phyloP scores from a whole-genome alignment of 2,329 filamentous ascomycete species.

The Cladosporium oxysporum region DNA sequence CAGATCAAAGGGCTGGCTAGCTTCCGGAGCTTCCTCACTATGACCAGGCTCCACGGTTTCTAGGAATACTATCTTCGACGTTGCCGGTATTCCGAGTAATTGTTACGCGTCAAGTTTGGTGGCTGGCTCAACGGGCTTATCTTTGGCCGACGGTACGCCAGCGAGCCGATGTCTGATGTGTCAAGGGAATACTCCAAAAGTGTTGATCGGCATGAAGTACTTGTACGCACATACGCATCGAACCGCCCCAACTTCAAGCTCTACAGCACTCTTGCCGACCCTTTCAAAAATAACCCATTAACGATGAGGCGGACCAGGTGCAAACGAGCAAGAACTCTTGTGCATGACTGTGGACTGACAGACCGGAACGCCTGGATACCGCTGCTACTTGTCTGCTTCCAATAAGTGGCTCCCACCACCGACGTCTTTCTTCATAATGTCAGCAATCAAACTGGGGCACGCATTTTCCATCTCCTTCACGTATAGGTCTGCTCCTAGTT shows the following conservation, averaged over 20 bases:
- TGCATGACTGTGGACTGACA: not conserved
- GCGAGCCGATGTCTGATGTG: not conserved
- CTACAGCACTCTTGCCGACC: not conserved
- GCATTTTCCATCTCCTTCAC: constrained; percentile 1
- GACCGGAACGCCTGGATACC: not conserved
- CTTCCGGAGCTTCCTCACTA: not conserved
- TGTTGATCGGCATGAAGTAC: not conserved
- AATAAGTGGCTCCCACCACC: not conserved
- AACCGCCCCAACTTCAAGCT: not conserved
- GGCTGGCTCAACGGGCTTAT: not conserved
- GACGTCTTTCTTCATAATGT: not conserved
- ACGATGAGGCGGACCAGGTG: not conserved
- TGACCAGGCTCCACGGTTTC: not conserved
- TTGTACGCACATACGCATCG: too few relatives aligned
- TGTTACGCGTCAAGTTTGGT: not conserved
- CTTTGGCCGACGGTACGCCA: not conserved
- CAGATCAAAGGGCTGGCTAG: not conserved
- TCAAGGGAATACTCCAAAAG: not conserved
- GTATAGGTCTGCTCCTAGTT: not conserved
- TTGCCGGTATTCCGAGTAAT: constrained; percentile 5
- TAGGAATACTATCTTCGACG: not conserved
- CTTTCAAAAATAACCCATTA: not conserved
- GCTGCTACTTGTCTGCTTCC: not conserved
- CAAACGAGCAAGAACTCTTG: not conserved
- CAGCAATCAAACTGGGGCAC: not conserved